These are phyloP conservation scores for Cubamyces lactineus DNA, from an alignment of 768 basidiomycete genomes.

Conservation along the genomic window DNA sequence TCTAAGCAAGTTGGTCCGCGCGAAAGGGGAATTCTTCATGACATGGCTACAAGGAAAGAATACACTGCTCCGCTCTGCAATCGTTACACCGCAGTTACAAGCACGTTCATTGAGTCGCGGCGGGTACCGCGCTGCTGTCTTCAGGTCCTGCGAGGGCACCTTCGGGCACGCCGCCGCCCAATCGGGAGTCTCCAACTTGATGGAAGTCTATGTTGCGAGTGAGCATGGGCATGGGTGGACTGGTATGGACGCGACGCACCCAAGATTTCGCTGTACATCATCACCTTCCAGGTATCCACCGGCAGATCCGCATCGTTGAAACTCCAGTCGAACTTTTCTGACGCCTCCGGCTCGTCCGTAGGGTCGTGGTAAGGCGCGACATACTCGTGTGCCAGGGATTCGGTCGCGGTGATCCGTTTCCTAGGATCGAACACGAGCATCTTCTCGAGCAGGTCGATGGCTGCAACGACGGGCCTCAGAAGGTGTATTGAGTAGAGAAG, in stretches of 20 bases:
- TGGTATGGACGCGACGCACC: conserved; percentile 52
- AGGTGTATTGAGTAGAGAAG: not conserved
- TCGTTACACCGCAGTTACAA: not conserved
- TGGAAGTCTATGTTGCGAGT: conserved; percentile 64
- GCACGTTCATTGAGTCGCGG: conserved; percentile 13
- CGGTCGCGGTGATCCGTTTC: conserved; percentile 92
- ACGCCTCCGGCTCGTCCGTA: conserved; percentile 93
- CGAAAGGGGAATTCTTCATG: conserved; percentile 1
- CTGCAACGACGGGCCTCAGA: conserved; percentile 42
- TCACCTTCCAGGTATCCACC: conserved; percentile 99
- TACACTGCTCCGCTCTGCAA: conserved; percentile 10
- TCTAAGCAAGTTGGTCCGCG: conserved; percentile 21
- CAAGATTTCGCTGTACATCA: conserved; percentile 99
- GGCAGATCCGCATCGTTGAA: conserved; percentile 99
- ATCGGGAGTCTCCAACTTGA: conserved; percentile 63
- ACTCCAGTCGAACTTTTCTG: conserved; percentile 97
- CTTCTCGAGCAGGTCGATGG: conserved; percentile 93
- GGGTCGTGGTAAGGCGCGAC: conserved; percentile 98
- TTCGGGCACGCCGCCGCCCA: conserved; percentile 48
- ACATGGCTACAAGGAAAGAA: conserved; percentile 13
- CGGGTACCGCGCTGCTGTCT: conserved; percentile 27
- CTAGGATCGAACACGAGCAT: conserved; percentile 99
- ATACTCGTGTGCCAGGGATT: conserved; percentile 91
- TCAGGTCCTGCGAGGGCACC: conserved; percentile 75
- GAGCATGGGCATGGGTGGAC: not conserved